Evolutionary conservation across 305 asterid genomes (phyloP).

Genomic region (Nicotiana rustica): DNA sequence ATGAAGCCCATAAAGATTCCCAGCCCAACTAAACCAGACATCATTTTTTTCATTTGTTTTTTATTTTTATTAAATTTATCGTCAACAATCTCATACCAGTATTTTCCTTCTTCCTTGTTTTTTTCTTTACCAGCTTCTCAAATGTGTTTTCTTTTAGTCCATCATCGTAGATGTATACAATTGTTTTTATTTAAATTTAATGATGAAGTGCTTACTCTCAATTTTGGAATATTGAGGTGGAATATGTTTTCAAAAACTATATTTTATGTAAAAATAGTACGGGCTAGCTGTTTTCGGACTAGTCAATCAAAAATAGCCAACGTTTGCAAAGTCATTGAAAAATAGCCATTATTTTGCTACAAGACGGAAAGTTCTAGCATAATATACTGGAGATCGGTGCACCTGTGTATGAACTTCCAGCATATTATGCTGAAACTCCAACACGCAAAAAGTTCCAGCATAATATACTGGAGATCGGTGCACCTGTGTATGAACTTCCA

Average conservation of each 20-base stretch:
- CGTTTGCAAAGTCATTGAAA: no score
- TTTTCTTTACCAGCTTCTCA: background rate
- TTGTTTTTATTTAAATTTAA: background rate
- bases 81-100: background rate
- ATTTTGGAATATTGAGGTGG: background rate
- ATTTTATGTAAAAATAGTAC: no score
- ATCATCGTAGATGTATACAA: background rate
- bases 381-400: no score
- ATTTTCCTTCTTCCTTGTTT: background rate
- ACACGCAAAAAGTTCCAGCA: no score
- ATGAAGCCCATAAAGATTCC: background rate
- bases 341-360: no score
- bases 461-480: no score
- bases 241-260: background rate
- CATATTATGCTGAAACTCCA: no score
- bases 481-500: no score
- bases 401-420: no score
- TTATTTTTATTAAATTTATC: background rate
- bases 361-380: no score
- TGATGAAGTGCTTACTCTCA: background rate
- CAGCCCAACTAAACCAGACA: slow-evolving; percentile 9
- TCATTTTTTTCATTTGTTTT: background rate
- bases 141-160: background rate
- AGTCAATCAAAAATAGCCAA: no score
- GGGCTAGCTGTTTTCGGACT: no score